Evolutionary conservation across 108 stramenopile species (phyloP).

Genomic region (Nitzschia inconspicua): DNA sequence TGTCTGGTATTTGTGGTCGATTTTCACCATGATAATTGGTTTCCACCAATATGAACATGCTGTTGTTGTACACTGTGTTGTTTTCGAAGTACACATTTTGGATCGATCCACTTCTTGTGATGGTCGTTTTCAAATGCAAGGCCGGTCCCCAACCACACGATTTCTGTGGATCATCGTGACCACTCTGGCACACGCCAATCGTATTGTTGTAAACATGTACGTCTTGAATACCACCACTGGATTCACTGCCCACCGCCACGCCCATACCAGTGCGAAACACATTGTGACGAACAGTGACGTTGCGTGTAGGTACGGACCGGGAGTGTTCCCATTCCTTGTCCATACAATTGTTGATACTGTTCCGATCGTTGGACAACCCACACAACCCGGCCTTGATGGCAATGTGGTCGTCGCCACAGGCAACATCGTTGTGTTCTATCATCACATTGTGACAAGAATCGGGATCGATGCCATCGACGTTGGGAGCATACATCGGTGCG

Average conservation of each 20-base stretch:
- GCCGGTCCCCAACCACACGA: slow-evolving; percentile 28
- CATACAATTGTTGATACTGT: neutral
- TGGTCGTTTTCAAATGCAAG: slow-evolving; percentile 30
- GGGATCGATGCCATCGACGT: slow-evolving; percentile 43
- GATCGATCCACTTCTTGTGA: slow-evolving; percentile 20
- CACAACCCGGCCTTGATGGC: slow-evolving; percentile 36
- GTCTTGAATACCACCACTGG: slow-evolving; percentile 36
- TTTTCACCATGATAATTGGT: slow-evolving; percentile 13
- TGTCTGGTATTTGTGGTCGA: neutral
- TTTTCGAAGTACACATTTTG: slow-evolving; percentile 17
- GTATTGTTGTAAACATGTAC: slow-evolving; percentile 14
- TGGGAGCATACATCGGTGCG: slow-evolving; percentile 23
- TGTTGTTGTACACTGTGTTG: slow-evolving; percentile 21
- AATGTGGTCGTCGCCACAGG: slow-evolving; percentile 41
- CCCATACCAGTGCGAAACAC: slow-evolving; percentile 29
- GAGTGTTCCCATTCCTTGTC: slow-evolving; percentile 7
- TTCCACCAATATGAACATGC: slow-evolving; percentile 18
- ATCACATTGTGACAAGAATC: slow-evolving; percentile 35
- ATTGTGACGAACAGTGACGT: slow-evolving; percentile 23
- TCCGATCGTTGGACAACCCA: slow-evolving; percentile 14
- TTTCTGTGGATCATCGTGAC: slow-evolving; percentile 11
- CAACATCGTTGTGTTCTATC: slow-evolving; percentile 30
- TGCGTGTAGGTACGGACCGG: no score
- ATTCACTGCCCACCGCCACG: slow-evolving; percentile 33
- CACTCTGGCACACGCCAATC: slow-evolving; percentile 15